These are phyloP conservation scores for Parsonsia alboflavescens DNA, from an alignment of 257 asterid species.

Conservation along the genomic window DNA sequence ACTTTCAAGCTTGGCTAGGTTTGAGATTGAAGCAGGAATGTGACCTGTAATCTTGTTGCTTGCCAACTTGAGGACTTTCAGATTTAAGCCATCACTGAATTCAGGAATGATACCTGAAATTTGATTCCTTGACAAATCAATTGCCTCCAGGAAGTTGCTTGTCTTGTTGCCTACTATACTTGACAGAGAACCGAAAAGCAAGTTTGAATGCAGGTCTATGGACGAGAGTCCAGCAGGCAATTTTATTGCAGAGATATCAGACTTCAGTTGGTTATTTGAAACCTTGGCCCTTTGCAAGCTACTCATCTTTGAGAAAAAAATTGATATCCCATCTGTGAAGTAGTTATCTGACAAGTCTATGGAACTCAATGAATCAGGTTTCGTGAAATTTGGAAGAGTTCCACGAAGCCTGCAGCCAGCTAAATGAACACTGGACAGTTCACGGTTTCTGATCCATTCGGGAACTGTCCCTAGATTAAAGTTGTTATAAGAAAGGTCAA, in stretches of 20 bases:
- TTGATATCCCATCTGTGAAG: constrained; percentile 54
- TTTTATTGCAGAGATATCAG: constrained; percentile 54
- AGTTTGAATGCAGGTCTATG: constrained; percentile 70
- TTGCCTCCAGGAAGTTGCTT: constrained; percentile 49
- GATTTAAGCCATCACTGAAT: constrained; percentile 31
- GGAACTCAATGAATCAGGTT: constrained; percentile 54
- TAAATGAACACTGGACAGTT: constrained; percentile 58
- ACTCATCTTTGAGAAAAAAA: constrained; percentile 47
- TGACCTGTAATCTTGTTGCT: constrained; percentile 70
- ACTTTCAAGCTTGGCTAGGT: constrained; percentile 45
- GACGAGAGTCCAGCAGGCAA: constrained; percentile 54
- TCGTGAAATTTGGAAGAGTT: constrained; percentile 62
- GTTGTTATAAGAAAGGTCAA: constrained; percentile 75
- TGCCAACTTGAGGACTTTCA: constrained; percentile 57
- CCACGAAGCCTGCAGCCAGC: constrained; percentile 80
- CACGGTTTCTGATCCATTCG: constrained; percentile 60
- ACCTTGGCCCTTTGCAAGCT: constrained; percentile 53
- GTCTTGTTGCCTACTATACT: constrained; percentile 43
- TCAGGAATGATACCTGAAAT: constrained; percentile 71
- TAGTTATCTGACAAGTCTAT: constrained; percentile 75
- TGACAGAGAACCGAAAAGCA: constrained; percentile 57
- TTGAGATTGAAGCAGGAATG: constrained; percentile 65
- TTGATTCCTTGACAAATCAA: constrained; percentile 63
- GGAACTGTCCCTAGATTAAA: constrained; percentile 62
- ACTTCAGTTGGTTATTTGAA: constrained; percentile 51